phyloP scores from a whole-genome alignment of 169 alveolate genomes.

The Plasmodium relictum region DNA sequence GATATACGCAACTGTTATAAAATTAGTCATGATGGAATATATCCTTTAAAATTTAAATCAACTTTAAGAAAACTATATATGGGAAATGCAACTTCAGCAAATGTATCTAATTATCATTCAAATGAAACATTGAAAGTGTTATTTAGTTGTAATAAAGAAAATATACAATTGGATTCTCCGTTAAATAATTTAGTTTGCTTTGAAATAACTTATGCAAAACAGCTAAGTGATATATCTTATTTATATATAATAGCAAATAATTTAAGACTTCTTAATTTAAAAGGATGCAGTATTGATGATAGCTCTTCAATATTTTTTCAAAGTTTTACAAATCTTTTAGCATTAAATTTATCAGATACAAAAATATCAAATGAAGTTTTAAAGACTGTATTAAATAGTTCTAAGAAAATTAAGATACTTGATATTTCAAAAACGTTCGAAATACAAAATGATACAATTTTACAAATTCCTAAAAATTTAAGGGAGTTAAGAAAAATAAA shows the following conservation, averaged over 20 bases:
- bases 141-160: slow-evolving; percentile 5
- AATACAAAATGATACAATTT: slow-evolving; percentile 25
- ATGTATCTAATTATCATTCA: slow-evolving; percentile 41
- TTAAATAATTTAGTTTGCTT: slow-evolving; percentile 13
- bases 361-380: slow-evolving; percentile 47
- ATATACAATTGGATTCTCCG: slow-evolving; percentile 8
- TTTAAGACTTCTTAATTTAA: slow-evolving; percentile 32
- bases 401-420: slow-evolving; percentile 10
- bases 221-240: slow-evolving; percentile 39
- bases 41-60: slow-evolving; percentile 30
- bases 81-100: slow-evolving; percentile 38
- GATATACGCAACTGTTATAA: slow-evolving; percentile 70
- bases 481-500: slow-evolving; percentile 22
- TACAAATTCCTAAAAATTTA: slow-evolving; percentile 18
- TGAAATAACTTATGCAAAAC: slow-evolving; percentile 52
- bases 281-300: slow-evolving; percentile 62
- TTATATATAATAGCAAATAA: slow-evolving; percentile 34
- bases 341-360: slow-evolving; percentile 56
- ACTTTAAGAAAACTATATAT: slow-evolving; percentile 34
- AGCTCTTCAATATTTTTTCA: slow-evolving; percentile 20
- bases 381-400: slow-evolving; percentile 2
- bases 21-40: slow-evolving; percentile 60
- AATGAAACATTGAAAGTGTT: slow-evolving; percentile 30
- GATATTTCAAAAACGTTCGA: slow-evolving; percentile 62
- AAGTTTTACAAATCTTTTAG: slow-evolving; percentile 33